Conservation (phyloP, 1,284 basidiomycete species). For the Moesziomyces antarcticus region DNA sequence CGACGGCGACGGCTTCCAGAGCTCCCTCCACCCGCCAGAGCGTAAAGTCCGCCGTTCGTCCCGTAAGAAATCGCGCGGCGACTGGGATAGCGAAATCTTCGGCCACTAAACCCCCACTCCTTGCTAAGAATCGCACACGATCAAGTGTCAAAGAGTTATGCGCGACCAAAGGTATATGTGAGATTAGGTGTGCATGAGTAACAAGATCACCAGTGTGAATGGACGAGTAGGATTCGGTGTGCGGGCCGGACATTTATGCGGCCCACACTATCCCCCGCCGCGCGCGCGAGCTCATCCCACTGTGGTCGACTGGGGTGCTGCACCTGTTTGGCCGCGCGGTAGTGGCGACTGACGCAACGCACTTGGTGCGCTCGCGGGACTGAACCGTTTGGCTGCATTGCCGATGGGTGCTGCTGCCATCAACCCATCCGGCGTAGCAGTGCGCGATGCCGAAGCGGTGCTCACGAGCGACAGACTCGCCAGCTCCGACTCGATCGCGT, state of each 20-base stretch:
- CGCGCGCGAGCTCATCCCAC: not conserved
- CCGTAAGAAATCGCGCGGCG: slow-evolving; percentile 33
- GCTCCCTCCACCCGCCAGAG: slow-evolving; percentile 8
- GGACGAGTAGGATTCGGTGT: not conserved
- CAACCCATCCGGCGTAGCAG: not conserved
- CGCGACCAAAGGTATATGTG: not conserved
- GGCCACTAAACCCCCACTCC: slow-evolving; percentile 10
- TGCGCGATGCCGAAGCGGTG: not conserved
- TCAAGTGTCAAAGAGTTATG: too few species aligned
- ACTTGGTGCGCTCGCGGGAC: slow-evolving; percentile 4
- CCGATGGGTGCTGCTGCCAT: slow-evolving; percentile 18
- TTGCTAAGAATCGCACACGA: too few species aligned
- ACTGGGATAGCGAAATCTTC: slow-evolving; percentile 36
- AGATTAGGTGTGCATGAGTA: not conserved
- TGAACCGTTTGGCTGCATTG: slow-evolving; percentile 11
- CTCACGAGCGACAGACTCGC: slow-evolving; percentile 17
- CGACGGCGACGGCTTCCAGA: slow-evolving; percentile 9
- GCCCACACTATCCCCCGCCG: too few species aligned
- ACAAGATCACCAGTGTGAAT: too few species aligned
- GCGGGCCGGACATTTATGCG: not conserved
- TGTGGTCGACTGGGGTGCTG: not conserved
- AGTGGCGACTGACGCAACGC: slow-evolving; percentile 1
- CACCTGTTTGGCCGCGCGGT: not conserved
- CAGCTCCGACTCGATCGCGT: slow-evolving; percentile 20
- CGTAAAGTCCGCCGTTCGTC: slow-evolving; percentile 14